phyloP scores from a whole-genome alignment of 2,329 filamentous ascomycete species.

The Epichloe typhina region DNA sequence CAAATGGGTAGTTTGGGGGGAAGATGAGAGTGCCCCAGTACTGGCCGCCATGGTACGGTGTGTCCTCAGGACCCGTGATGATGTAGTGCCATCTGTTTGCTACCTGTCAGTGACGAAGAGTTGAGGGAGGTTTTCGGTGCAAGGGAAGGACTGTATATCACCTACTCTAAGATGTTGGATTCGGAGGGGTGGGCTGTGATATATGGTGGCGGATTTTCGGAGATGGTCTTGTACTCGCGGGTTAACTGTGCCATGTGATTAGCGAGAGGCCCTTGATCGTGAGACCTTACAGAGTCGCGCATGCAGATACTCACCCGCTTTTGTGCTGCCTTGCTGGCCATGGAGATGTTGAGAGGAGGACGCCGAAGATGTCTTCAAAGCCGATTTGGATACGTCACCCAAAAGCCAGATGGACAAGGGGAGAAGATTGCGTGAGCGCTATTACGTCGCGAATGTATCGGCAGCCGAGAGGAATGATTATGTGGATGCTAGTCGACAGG shows the following conservation, averaged over 20 bases:
- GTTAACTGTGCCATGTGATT: constrained; percentile 32
- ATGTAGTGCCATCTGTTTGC: constrained; percentile 74
- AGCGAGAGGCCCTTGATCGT: constrained; percentile 8
- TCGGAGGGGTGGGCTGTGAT: constrained; percentile 84
- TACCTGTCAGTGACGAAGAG: constrained; percentile 5
- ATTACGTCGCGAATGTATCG: neutral
- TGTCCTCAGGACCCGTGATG: constrained; percentile 85
- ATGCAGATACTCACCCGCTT: constrained; percentile 45
- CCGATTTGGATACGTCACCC: constrained; percentile 9
- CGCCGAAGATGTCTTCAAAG: neutral
- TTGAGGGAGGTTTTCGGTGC: neutral
- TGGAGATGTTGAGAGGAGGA: constrained; percentile 19
- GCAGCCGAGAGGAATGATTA: neutral
- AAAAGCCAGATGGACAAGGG: constrained; percentile 8
- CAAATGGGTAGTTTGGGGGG: constrained; percentile 96
- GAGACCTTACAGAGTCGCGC: no score
- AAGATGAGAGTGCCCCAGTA: constrained; percentile 98
- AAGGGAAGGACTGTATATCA: neutral
- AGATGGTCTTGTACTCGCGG: constrained; percentile 49
- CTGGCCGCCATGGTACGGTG: constrained; percentile 86
- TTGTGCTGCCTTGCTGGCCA: constrained; percentile 61
- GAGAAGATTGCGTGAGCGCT: constrained; percentile 1
- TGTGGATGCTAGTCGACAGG: neutral
- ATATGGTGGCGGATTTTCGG: constrained; percentile 71
- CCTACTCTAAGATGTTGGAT: constrained; percentile 74